Evolutionary conservation across 164 flowering plant species (phyloP), one percentile per base, ranked within the genome.

Genomic region (Saururus chinensis): DNA sequence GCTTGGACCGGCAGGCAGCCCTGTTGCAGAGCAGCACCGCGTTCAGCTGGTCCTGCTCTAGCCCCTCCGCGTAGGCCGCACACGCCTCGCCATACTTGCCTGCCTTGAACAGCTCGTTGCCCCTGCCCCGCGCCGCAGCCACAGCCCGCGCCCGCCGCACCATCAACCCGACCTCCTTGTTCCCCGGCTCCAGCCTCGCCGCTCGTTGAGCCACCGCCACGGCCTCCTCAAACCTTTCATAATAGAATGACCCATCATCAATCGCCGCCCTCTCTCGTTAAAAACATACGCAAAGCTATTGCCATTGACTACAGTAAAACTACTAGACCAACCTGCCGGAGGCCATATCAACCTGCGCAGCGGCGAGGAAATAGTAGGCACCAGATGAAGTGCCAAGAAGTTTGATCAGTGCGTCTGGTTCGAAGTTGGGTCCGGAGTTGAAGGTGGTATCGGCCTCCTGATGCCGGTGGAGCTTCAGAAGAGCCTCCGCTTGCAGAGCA

Each of bases 1-100:
- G 82, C 72, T 84, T 88, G 19, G 73, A 76, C 9, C 83, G 73
- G 64, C 92, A 88, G 22, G 97, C 84, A 0, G 95, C 97, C 53
- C 95, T 70, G 73, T 93, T 90, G 66, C 92, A 88, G 20, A 88
- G 74, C 68, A 93, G 70, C 24, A 87, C 69, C 17, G 97, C 76
- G 76, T 90, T 93, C 69, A 70, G 60, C 9, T 89, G 85, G 26
- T 85, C 97, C 20, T 76, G 69, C 22, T 88, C 87, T 25, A 93
- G 75, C 25, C 97, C 96, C 59, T 84, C 83, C 12, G 74, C 68
- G 49, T 93, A 87, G 0, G 73, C 81, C 9, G 55, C 49, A 56
- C 80, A 79, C 0, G 96, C 99, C 76, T 85, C 91, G 0, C 62
- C 13, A 61, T 73, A 87, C 67, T 71, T 85, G 7, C 80, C 77